Evolutionary conservation across 2,329 filamentous ascomycete genomes (phyloP).

Genomic region (Microdochium trichocladiopsis): DNA sequence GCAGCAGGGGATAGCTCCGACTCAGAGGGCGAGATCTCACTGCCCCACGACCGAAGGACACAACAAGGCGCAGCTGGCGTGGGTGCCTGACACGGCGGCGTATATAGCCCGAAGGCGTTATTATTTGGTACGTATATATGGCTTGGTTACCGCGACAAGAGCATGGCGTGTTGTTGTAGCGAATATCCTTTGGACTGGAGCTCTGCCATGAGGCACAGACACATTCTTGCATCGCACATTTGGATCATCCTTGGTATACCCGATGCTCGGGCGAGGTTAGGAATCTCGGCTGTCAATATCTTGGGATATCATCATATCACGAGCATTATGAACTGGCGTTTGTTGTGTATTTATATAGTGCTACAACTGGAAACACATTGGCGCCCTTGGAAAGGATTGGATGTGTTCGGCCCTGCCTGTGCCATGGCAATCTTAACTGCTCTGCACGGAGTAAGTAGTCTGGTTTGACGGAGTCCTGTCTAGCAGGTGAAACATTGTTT

Average conservation of each 20-base stretch:
- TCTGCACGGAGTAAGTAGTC: too few relatives aligned
- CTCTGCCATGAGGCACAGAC: neutral
- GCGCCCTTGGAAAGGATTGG: too few relatives aligned
- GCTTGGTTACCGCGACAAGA: neutral
- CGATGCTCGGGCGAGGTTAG: neutral
- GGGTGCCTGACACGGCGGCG: too few relatives aligned
- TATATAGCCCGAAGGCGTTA: too few relatives aligned
- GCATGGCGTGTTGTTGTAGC: neutral
- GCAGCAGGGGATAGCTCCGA: constrained; percentile 43
- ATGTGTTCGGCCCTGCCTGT: too few relatives aligned
- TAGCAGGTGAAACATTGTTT: too few relatives aligned
- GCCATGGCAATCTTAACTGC: too few relatives aligned
- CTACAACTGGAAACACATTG: neutral
- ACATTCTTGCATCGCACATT: neutral
- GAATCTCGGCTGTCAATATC: neutral
- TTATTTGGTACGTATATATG: neutral
- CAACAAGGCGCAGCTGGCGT: constrained; percentile 1
- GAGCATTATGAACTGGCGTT: neutral
- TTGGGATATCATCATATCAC: neutral
- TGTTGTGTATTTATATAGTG: neutral
- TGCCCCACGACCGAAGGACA: constrained; percentile 26
- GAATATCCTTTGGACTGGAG: neutral
- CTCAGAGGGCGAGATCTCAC: constrained; percentile 49
- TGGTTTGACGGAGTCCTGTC: too few relatives aligned
- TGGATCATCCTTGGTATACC: neutral